A percentile compares a stretch with the other conserved stretches of the same genome.
phyloP scores from a whole-genome alignment of 306 rosid genomes.

The Cucurbita argyrosperma region DNA sequence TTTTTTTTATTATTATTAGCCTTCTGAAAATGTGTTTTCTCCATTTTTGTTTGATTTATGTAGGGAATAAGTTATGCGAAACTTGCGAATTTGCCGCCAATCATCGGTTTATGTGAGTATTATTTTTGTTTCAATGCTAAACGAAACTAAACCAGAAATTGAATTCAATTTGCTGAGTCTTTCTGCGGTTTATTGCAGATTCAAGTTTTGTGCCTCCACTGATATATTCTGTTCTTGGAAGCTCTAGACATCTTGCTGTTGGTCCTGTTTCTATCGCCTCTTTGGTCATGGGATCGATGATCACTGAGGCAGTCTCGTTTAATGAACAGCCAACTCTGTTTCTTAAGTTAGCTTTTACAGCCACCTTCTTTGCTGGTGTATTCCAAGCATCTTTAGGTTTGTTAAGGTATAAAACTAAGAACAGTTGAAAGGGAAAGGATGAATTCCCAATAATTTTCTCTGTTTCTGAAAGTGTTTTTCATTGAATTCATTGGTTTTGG shows the following conservation, averaged over 20 bases:
- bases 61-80: conserved; percentile 98
- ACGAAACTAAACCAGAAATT: background rate
- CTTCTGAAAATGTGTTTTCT: background rate
- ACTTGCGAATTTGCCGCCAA: conserved; percentile 95
- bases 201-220: conserved; percentile 94
- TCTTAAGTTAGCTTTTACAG: conserved; percentile 84
- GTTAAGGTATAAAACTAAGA: conserved; percentile 39
- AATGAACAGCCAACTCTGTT: conserved; percentile 56
- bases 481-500: background rate
- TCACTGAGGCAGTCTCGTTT: conserved; percentile 53
- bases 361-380: conserved; percentile 81
- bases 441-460: background rate
- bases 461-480: background rate
- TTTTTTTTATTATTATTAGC: background rate
- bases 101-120: conserved; percentile 77
- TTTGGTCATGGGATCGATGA: conserved; percentile 93
- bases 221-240: conserved; percentile 79
- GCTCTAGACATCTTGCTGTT: conserved; percentile 84
- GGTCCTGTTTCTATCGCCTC: conserved; percentile 99
- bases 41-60: conserved; percentile 1
- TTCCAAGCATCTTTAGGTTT: conserved; percentile 84
- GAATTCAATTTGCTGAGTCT: background rate
- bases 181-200: conserved; percentile 42
- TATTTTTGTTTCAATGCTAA: background rate
- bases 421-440: background rate